Percentiles rank a stretch among this genome's conserved stretches.
Evolutionary conservation across 2,329 filamentous ascomycete genomes (phyloP).

Genomic region (Lizonia empirigonia): DNA sequence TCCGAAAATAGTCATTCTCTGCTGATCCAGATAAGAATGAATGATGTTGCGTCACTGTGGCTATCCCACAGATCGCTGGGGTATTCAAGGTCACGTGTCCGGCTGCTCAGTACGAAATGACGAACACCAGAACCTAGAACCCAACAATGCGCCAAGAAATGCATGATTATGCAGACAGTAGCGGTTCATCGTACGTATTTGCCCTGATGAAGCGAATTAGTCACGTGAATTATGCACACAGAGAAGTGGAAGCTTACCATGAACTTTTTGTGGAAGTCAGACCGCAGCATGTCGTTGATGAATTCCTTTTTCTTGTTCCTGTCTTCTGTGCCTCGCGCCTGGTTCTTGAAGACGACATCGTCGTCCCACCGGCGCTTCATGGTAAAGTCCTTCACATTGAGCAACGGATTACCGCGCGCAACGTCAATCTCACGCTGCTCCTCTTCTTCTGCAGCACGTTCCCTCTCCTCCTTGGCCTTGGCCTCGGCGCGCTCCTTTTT

Average conservation of each 20-base stretch:
- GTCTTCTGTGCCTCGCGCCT: constrained; percentile 92
- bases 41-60: constrained; percentile 30
- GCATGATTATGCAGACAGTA: neutral
- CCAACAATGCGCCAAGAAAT: constrained; percentile 8
- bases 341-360: constrained; percentile 99
- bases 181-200: constrained; percentile 47
- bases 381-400: constrained; percentile 87
- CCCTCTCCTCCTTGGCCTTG: constrained; percentile 80
- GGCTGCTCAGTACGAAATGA: constrained; percentile 17
- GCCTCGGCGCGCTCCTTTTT: constrained; percentile 83
- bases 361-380: constrained; percentile 96
- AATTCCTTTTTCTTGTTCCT: constrained; percentile 93
- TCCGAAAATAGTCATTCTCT: constrained; percentile 25
- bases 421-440: constrained; percentile 87
- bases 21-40: constrained; percentile 46
- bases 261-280: constrained; percentile 97
- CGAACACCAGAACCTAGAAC: constrained; percentile 20
- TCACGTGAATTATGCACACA: neutral
- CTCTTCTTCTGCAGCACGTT: constrained; percentile 78
- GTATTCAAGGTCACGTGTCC: constrained; percentile 30
- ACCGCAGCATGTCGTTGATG: constrained; percentile 92
- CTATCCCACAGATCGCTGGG: constrained; percentile 26
- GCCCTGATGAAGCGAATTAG: constrained; percentile 33
- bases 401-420: constrained; percentile 86
- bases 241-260: constrained; percentile 64